A percentile compares a stretch with the other conserved stretches of the same genome.
Evolutionary conservation across 139 green algal species (phyloP).

Genomic region (Volvox reticuliferus): DNA sequence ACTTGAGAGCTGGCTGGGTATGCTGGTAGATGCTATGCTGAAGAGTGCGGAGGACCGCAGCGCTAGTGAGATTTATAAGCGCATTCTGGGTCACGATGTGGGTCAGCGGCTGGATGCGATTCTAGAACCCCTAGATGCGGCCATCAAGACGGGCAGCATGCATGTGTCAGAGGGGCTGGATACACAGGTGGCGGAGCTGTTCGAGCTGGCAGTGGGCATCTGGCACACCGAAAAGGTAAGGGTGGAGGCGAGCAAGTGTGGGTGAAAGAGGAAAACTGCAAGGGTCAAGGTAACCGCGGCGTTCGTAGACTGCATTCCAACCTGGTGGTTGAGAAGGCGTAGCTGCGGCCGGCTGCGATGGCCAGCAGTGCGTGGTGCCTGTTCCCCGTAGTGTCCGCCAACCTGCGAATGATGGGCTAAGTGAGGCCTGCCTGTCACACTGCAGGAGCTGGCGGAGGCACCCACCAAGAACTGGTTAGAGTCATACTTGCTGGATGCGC

Average conservation of each 20-base stretch:
- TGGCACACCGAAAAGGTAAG: background rate
- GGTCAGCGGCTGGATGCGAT: background rate
- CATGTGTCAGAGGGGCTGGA: conserved; percentile 11
- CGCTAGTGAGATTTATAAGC: conserved; percentile 11
- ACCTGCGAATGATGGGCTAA: background rate
- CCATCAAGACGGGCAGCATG: conserved; percentile 8
- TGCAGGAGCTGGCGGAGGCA: conserved; percentile 10
- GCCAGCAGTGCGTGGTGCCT: too few relatives aligned
- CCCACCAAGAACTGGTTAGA: conserved; percentile 2
- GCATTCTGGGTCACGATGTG: conserved; percentile 11
- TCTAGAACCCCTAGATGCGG: background rate
- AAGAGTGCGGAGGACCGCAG: conserved; percentile 4
- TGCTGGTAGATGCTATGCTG: conserved; percentile 36
- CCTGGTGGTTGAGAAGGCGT: background rate
- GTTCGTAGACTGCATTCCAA: background rate
- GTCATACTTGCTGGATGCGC: conserved; percentile 3
- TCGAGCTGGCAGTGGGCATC: background rate
- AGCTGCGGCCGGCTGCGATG: background rate
- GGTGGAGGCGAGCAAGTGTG: background rate
- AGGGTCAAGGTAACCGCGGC: background rate
- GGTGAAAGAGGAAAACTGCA: background rate
- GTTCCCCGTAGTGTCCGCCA: background rate
- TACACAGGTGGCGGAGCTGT: conserved; percentile 2
- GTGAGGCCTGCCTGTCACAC: background rate
- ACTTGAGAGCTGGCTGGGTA: conserved; percentile 33